Evolutionary conservation across 768 basidiomycete genomes (phyloP).

Genomic region (Ramaria sp.): DNA sequence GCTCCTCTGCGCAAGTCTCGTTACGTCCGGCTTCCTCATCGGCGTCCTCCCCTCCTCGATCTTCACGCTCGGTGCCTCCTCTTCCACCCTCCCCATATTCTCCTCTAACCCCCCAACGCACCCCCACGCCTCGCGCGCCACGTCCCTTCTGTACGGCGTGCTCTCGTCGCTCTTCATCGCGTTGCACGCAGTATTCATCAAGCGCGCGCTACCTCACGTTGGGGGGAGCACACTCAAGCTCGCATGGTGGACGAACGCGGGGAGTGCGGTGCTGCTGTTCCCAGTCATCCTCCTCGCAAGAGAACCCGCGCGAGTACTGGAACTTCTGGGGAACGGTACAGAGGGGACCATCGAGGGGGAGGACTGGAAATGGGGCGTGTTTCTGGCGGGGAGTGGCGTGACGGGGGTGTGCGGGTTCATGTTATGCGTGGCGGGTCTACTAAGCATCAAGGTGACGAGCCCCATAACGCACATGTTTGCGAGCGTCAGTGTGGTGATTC

Average conservation of each 20-base stretch:
- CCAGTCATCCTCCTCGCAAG: constrained; percentile 52
- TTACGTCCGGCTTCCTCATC: constrained; percentile 67
- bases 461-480: constrained; percentile 84
- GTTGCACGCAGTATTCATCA: constrained; percentile 66
- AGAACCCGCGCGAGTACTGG: constrained; percentile 34
- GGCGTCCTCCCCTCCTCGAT: constrained; percentile 46
- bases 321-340: constrained; percentile 23
- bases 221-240: constrained; percentile 64
- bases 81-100: constrained; percentile 37
- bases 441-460: constrained; percentile 75
- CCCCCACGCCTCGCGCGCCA: constrained; percentile 13
- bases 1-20: constrained; percentile 46
- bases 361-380: constrained; percentile 37
- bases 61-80: constrained; percentile 19
- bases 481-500: constrained; percentile 37
- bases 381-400: constrained; percentile 53
- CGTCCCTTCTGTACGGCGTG: constrained; percentile 60
- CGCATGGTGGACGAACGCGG: constrained; percentile 71
- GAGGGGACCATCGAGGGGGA: too few relatives aligned
- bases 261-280: constrained; percentile 52
- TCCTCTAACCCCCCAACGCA: constrained; percentile 9
- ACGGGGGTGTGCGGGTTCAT: constrained; percentile 77
- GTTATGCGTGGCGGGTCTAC: constrained; percentile 65
- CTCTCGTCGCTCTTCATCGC: constrained; percentile 69
- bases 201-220: constrained; percentile 54